Percentiles rank a stretch among this genome's conserved stretches.
Evolutionary conservation across 805 yeast genomes (phyloP).

Genomic region (Candida coleopterorum): DNA sequence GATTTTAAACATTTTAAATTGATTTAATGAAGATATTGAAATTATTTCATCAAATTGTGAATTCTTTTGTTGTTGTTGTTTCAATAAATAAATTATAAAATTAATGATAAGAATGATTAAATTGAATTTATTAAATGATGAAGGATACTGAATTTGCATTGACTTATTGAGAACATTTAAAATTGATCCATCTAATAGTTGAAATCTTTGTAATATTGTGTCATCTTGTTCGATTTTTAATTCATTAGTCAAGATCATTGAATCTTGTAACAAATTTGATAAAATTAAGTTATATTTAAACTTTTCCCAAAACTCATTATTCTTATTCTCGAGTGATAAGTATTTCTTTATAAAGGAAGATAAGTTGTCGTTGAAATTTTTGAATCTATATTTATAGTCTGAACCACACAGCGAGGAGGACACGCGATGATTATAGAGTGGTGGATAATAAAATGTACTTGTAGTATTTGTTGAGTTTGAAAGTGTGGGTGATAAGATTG

Average conservation of each 20-base stretch:
- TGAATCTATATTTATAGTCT: no score
- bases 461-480: conserved; percentile 2
- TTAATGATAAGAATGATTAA: conserved; percentile 18
- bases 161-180: conserved; percentile 7
- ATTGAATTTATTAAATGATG: conserved; percentile 9
- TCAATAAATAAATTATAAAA: conserved; percentile 25
- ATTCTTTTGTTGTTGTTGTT: conserved; percentile 12
- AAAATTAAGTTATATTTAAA: conserved; percentile 37
- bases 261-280: conserved; percentile 35
- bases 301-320: conserved; percentile 30
- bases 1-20: conserved; percentile 25
- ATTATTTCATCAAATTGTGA: not conserved
- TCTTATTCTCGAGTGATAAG: conserved; percentile 16
- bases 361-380: not conserved
- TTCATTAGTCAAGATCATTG: conserved; percentile 40
- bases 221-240: conserved; percentile 13
- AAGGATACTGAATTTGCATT: conserved; percentile 9
- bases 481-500: conserved; percentile 1
- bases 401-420: conserved; percentile 1
- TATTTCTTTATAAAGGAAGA: conserved; percentile 24
- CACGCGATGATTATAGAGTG: no score
- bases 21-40: not conserved
- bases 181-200: conserved; percentile 18
- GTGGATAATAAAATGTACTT: conserved; percentile 1
- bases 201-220: not conserved